Base-by-base conservation (phyloP, 176 grass and related monocot species). In the Cenchrus fungigraminus region DNA sequence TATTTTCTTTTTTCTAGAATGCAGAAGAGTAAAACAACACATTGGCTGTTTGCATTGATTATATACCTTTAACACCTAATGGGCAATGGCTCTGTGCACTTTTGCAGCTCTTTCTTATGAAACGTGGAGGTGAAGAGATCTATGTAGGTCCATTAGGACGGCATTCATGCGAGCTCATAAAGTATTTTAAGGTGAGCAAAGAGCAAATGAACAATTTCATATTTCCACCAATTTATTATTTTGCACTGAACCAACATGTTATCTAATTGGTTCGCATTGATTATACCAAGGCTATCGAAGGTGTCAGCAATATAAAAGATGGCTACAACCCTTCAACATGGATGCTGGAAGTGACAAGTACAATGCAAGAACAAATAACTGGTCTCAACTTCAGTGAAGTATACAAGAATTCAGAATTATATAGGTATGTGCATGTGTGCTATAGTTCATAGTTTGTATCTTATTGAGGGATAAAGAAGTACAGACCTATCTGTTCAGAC, bases 241-340 rank as follows among this genome's bases (percentile, higher is more conserved):
- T 86, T n/a, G 7, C 13, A 61, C 7, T 61, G 16, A 37, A 47
- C 42, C 17, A 25, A 69, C 56, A 86, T 76, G 42, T 45, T 76
- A 59, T 44, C 65, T 10, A 68, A 19, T 22, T 47, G 17, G 45
- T 53, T 83, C 77, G 8, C 52, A 6, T 45, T 77, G 53, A 61
- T 80, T 73, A 59, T 80, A 3, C 50, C 45, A 66, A 96, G 94
- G 87, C 64, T 77, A 88, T 94, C 7, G 56, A 89, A 67, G 91
- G 92, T 78, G 85, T 97, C 29, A 76, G 32, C 62, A 92, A 90
- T 76, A 97, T 97, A 72, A 92, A 84, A 89, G 87, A 97, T 65
- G 91, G 94, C 32, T 97, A 97, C 31, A 97, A 97, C 67, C 94
- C 94, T 22, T 92, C 94, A 19, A 97, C 94, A 61, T 97, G 94